Percentiles rank a stretch among this genome's conserved stretches.
Conservation (phyloP, 2,329 filamentous ascomycete species). For the Alternaria triticina region DNA sequence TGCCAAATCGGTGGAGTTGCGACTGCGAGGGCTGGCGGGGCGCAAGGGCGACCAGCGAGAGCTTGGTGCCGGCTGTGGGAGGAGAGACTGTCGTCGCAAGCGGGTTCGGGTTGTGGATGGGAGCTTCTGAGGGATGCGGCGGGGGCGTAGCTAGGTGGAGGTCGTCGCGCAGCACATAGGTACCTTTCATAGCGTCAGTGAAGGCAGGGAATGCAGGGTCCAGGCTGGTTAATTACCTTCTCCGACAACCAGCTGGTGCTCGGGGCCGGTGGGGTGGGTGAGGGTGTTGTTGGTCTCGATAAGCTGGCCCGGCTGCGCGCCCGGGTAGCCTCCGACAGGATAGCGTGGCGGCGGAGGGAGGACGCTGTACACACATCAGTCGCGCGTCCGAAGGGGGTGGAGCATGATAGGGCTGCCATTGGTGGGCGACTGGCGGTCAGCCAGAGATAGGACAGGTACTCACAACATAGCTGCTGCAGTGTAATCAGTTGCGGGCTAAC, state of each 20-base stretch:
- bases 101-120: slow-evolving; percentile 85
- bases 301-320: slow-evolving; percentile 74
- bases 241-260: slow-evolving; percentile 89
- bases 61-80: slow-evolving; percentile 82
- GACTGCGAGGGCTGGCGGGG: slow-evolving; percentile 55
- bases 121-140: slow-evolving; percentile 92
- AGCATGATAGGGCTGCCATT: slow-evolving; percentile 32
- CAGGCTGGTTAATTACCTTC: slow-evolving; percentile 69
- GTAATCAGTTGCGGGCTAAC: slow-evolving; percentile 29
- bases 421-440: slow-evolving; percentile 25
- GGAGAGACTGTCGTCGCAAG: slow-evolving; percentile 83
- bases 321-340: slow-evolving; percentile 75
- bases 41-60: slow-evolving; percentile 78
- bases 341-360: slow-evolving; percentile 86
- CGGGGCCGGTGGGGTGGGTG: slow-evolving; percentile 77
- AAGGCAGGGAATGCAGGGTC: slow-evolving; percentile 19
- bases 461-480: slow-evolving; percentile 44
- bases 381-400: slow-evolving; percentile 22
- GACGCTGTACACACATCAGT: slow-evolving; percentile 56
- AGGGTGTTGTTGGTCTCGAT: slow-evolving; percentile 95
- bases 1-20: slow-evolving; percentile 50
- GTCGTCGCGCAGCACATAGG: slow-evolving; percentile 89
- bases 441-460: slow-evolving; percentile 26
- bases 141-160: slow-evolving; percentile 91
- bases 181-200: slow-evolving; percentile 62